Percentiles rank a stretch among this genome's conserved stretches.
phyloP scores from a whole-genome alignment of 345 rosid genomes.

The Mercurialis annua region DNA sequence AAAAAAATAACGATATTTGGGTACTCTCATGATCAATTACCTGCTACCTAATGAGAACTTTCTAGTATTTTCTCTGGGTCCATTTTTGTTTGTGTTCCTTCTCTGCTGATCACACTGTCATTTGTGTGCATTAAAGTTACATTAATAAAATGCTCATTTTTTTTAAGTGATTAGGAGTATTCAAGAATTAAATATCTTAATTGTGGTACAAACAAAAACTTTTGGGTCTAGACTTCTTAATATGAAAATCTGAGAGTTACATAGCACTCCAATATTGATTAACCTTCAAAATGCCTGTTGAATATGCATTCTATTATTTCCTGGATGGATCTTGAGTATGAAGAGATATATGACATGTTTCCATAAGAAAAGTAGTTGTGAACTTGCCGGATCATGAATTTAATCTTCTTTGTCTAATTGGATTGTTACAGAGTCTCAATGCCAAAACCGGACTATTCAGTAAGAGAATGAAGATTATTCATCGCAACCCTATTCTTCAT shows the following conservation, averaged over 20 bases:
- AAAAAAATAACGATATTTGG: no score
- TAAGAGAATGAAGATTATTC: constrained; percentile 87
- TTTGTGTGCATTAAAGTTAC: background rate
- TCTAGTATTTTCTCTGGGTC: no score
- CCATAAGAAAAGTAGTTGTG: background rate
- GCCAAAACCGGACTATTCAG: constrained; percentile 92
- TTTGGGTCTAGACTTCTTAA: background rate
- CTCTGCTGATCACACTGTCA: background rate
- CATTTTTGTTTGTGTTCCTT: no score
- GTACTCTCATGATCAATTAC: no score
- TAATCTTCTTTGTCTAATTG: constrained; percentile 48
- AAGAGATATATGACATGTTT: background rate
- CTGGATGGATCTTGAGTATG: constrained; percentile 1
- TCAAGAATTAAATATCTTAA: background rate
- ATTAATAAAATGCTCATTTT: background rate
- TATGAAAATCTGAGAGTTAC: background rate
- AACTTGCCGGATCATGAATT: constrained; percentile 17
- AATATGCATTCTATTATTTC: background rate
- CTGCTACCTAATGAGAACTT: no score
- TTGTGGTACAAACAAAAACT: background rate
- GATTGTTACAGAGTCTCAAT: constrained; percentile 76
- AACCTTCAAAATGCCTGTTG: background rate
- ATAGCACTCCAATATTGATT: background rate
- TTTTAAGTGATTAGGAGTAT: background rate
- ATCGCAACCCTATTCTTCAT: constrained; percentile 71